These are phyloP conservation scores for Arthroderma uncinatum DNA, from an alignment of 2,329 filamentous ascomycete genomes.

Conservation along the genomic window DNA sequence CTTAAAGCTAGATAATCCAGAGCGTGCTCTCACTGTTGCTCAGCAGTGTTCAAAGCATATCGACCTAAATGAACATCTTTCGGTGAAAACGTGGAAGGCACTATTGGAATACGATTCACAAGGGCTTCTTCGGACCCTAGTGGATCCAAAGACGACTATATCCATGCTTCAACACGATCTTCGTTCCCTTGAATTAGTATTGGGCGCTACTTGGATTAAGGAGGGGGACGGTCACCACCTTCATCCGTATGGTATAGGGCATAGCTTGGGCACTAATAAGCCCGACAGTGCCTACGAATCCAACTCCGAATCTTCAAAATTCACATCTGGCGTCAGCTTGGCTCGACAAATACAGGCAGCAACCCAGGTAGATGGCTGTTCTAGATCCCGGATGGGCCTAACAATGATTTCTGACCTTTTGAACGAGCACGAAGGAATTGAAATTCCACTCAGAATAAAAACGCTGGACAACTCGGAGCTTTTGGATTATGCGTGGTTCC, in stretches of 20 bases:
- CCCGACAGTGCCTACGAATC: constrained; percentile 2
- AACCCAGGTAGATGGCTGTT: constrained; percentile 20
- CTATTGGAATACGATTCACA: constrained; percentile 16
- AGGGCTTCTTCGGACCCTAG: constrained; percentile 18
- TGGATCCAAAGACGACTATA: constrained; percentile 17
- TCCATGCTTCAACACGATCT: constrained; percentile 21
- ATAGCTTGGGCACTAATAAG: background rate
- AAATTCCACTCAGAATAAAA: constrained; percentile 16
- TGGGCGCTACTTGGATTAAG: constrained; percentile 24
- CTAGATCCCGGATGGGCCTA: constrained; percentile 22
- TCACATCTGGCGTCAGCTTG: background rate
- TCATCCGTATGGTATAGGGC: constrained; percentile 12
- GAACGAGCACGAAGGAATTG: constrained; percentile 26
- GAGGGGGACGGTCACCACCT: constrained; percentile 12
- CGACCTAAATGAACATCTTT: constrained; percentile 17
- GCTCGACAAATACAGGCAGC: constrained; percentile 13
- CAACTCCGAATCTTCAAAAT: constrained; percentile 15
- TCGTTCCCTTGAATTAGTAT: constrained; percentile 21
- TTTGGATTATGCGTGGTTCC: constrained; percentile 23
- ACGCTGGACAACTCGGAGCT: constrained; percentile 14
- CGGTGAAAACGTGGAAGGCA: constrained; percentile 9
- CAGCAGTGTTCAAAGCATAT: constrained; percentile 19
- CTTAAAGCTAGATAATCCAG: constrained; percentile 17
- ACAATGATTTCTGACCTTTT: constrained; percentile 23
- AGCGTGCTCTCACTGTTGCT: constrained; percentile 20